phyloP scores from a whole-genome alignment of 257 asterid genomes.

The Solanum acaule region DNA sequence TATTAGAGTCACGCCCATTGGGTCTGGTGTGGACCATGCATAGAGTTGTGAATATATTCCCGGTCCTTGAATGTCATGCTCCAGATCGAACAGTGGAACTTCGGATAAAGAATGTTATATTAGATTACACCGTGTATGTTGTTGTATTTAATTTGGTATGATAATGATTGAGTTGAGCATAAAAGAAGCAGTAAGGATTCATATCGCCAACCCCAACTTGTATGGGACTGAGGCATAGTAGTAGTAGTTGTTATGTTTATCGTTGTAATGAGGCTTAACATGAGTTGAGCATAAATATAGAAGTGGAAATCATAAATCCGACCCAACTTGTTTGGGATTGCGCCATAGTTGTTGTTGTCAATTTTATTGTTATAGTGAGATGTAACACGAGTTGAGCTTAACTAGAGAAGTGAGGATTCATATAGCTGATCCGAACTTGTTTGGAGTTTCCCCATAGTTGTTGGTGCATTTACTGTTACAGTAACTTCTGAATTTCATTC shows the following conservation, averaged over 20 bases:
- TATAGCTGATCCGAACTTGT: too few species aligned
- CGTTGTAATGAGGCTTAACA: background rate
- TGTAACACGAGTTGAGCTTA: too few species aligned
- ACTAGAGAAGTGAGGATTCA: too few species aligned
- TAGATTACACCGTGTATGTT: background rate
- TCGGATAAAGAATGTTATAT: background rate
- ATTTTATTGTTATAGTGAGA: background rate
- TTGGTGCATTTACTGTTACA: too few species aligned
- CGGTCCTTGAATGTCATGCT: background rate
- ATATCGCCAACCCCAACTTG: background rate
- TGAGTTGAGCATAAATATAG: background rate
- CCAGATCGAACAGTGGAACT: too few species aligned
- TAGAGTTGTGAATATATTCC: background rate
- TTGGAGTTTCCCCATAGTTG: too few species aligned
- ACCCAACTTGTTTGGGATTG: background rate
- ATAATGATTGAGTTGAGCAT: background rate
- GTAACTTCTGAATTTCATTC: too few species aligned
- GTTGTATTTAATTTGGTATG: background rate
- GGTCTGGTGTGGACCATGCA: background rate
- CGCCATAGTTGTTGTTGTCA: background rate
- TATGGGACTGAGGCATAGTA: background rate
- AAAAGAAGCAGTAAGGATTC: background rate
- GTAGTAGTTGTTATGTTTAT: background rate
- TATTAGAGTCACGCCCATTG: background rate
- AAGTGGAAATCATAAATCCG: too few species aligned